Conservation (phyloP, 768 basidiomycete genomes). For the Tylopilus cervinicoccineus region DNA sequence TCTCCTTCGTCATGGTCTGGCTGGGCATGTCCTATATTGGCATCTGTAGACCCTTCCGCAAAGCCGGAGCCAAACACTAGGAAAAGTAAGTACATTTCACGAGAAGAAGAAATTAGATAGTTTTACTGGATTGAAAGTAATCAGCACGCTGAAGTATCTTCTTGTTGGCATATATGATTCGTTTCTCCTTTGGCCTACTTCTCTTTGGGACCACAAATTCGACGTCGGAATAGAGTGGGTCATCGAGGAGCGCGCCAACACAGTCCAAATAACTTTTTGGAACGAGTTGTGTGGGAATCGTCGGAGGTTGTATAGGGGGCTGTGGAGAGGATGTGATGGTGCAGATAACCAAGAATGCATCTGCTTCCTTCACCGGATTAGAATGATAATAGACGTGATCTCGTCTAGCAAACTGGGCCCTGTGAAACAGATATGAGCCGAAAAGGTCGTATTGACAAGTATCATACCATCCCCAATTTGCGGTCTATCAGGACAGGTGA, state of each 20-base stretch:
- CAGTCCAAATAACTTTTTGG: slow-evolving; percentile 66
- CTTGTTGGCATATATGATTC: slow-evolving; percentile 64
- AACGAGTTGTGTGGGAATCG: slow-evolving; percentile 48
- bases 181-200: slow-evolving; percentile 33
- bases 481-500: slow-evolving; percentile 45
- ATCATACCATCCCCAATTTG: slow-evolving; percentile 83
- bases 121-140: slow-evolving; percentile 72
- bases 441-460: neutral
- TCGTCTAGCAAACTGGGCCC: slow-evolving; percentile 77
- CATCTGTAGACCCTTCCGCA: slow-evolving; percentile 48
- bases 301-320: slow-evolving; percentile 42
- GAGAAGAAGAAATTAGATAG: neutral
- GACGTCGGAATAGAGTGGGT: slow-evolving; percentile 82
- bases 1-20: slow-evolving; percentile 36
- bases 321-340: slow-evolving; percentile 69
- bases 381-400: slow-evolving; percentile 66
- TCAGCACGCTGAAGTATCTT: slow-evolving; percentile 66
- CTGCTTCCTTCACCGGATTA: slow-evolving; percentile 46
- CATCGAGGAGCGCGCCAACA: slow-evolving; percentile 72
- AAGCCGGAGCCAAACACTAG: slow-evolving; percentile 75
- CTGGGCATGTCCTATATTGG: slow-evolving; percentile 20
- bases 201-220: slow-evolving; percentile 67
- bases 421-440: slow-evolving; percentile 21
- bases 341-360: slow-evolving; percentile 74
- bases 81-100: neutral